Conservation (phyloP, 1,139 yeast species). For the Pichia sp. region DNA sequence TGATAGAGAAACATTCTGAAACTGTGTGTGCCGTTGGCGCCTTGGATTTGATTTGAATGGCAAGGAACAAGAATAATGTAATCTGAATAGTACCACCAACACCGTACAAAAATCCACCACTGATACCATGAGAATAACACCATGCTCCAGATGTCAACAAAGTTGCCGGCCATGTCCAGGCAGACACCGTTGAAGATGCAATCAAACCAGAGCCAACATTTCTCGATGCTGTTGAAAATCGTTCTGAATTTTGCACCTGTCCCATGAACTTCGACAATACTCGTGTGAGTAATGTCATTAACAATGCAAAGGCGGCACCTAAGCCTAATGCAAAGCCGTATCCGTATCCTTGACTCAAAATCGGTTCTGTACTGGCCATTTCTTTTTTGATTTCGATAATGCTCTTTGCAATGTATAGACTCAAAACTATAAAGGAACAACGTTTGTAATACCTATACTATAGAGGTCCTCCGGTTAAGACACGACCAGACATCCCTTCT, state of each 20-base stretch:
- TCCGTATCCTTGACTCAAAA: slow-evolving; percentile 68
- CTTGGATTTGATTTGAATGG: slow-evolving; percentile 45
- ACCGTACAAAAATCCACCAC: slow-evolving; percentile 44
- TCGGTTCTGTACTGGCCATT: slow-evolving; percentile 17
- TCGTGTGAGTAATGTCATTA: slow-evolving; percentile 69
- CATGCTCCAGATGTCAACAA: slow-evolving; percentile 22
- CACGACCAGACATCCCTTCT: too few relatives aligned
- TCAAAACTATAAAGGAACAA: too few relatives aligned
- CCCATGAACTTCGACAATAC: slow-evolving; percentile 66
- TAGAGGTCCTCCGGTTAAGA: too few relatives aligned
- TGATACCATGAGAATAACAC: slow-evolving; percentile 27
- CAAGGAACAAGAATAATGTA: slow-evolving; percentile 43
- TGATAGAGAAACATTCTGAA: slow-evolving; percentile 40
- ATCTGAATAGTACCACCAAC: slow-evolving; percentile 51
- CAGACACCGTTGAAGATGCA: slow-evolving; percentile 32
- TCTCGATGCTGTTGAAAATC: slow-evolving; percentile 42
- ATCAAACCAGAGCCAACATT: slow-evolving; percentile 31
- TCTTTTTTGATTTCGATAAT: not conserved
- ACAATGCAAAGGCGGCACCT: slow-evolving; percentile 72
- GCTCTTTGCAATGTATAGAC: too few relatives aligned
- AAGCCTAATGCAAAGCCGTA: slow-evolving; percentile 86
- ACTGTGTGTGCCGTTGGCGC: slow-evolving; percentile 52
- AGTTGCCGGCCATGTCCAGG: slow-evolving; percentile 36
- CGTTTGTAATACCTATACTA: too few relatives aligned
- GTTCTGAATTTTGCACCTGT: slow-evolving; percentile 83